phyloP scores from a whole-genome alignment of 2,329 filamentous ascomycete genomes.

The Claviceps digitariae region DNA sequence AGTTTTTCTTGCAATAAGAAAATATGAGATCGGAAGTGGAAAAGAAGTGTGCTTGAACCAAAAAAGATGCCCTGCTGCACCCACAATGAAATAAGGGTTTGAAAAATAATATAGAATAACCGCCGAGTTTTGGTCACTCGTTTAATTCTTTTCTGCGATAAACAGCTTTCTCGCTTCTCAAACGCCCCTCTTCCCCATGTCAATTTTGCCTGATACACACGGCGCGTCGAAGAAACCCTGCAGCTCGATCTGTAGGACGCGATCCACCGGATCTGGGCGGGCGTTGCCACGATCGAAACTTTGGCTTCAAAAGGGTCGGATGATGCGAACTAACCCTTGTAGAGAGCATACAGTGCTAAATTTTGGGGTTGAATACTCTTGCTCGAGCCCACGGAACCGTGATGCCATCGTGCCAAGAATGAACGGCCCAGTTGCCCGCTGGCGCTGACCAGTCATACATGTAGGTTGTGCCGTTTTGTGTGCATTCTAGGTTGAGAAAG shows the following conservation, averaged over 20 bases:
- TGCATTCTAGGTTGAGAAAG: neutral
- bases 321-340: neutral
- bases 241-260: neutral
- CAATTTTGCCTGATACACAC: neutral
- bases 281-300: too few species aligned
- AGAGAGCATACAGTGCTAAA: too few species aligned
- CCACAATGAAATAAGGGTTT: too few species aligned
- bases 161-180: neutral
- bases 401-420: neutral
- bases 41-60: too few species aligned
- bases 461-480: neutral
- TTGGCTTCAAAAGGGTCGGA: neutral
- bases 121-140: neutral
- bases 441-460: neutral
- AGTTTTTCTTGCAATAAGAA: too few species aligned
- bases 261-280: neutral
- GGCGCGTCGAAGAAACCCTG: neutral
- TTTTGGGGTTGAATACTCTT: neutral
- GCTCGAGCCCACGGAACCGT: neutral
- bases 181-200: neutral
- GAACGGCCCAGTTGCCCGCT: neutral
- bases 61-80: too few species aligned
- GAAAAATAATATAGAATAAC: neutral
- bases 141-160: neutral
- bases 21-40: too few species aligned